These are phyloP conservation scores for Lolium perenne DNA, from an alignment of 176 grass and related monocot species.

Conservation along the genomic window DNA sequence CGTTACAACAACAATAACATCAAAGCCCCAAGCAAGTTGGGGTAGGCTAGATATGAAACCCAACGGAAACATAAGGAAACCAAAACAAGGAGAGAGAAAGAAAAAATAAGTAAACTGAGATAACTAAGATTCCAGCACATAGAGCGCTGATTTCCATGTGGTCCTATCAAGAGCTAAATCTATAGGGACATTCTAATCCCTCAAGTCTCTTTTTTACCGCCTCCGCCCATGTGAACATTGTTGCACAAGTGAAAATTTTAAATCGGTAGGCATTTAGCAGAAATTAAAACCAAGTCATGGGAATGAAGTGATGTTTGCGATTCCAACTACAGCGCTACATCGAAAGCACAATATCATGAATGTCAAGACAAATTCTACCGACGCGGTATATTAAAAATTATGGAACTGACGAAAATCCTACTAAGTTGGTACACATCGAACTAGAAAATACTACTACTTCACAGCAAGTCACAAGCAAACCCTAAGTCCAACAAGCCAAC, in stretches of 20 bases:
- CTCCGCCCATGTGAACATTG: neutral
- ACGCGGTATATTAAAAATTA: neutral
- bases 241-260: neutral
- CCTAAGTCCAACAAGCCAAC: neutral
- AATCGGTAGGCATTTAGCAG: neutral
- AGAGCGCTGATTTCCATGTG: no score
- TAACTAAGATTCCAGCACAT: no score
- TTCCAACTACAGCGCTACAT: neutral
- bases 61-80: no score
- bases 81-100: no score
- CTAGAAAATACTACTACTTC: neutral
- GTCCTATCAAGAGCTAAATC: no score
- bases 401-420: no score
- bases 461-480: neutral
- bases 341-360: neutral
- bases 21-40: no score
- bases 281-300: neutral
- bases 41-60: no score
- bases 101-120: no score
- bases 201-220: no score
- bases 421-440: neutral
- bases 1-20: neutral
- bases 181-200: no score
- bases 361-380: neutral
- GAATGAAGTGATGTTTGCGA: neutral